A percentile compares a stretch with the other conserved stretches of the same genome.
phyloP scores from a whole-genome alignment of 225 moss, liverwort and hornwort genomes.

The Antitrichia curtipendula region DNA sequence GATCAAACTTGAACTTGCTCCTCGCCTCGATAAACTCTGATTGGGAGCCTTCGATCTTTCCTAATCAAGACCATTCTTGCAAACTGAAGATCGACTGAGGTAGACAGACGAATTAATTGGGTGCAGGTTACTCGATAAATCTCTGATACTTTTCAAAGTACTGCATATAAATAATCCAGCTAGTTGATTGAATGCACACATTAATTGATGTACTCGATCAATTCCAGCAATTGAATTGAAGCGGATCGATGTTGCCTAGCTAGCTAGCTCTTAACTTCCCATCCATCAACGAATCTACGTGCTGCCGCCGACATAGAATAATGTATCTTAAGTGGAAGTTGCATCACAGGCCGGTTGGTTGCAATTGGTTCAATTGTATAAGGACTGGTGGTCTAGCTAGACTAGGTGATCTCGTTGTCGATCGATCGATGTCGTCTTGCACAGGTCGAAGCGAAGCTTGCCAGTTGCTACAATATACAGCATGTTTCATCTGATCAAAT shows the following conservation, averaged over 20 bases:
- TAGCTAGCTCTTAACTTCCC: background rate
- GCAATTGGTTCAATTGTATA: background rate
- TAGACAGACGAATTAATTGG: background rate
- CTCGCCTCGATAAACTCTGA: background rate
- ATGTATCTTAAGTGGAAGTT: background rate
- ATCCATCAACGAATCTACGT: background rate
- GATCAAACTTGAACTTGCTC: background rate
- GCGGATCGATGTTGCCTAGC: background rate
- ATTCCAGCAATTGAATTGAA: background rate
- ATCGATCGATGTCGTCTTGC: background rate
- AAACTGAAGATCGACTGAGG: background rate
- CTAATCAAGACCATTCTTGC: background rate
- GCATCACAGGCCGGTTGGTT: background rate
- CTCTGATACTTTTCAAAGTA: background rate
- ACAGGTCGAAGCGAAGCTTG: background rate
- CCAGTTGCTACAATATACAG: background rate
- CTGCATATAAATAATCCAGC: background rate
- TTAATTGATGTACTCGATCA: background rate
- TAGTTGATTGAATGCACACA: background rate
- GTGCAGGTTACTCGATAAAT: background rate
- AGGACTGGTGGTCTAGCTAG: background rate
- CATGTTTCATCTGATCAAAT: background rate
- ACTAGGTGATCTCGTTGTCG: background rate
- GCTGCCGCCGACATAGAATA: background rate
- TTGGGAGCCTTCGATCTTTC: background rate